Evolutionary conservation across 768 basidiomycete species (phyloP).

Genomic region (Pisolithus orientalis): DNA sequence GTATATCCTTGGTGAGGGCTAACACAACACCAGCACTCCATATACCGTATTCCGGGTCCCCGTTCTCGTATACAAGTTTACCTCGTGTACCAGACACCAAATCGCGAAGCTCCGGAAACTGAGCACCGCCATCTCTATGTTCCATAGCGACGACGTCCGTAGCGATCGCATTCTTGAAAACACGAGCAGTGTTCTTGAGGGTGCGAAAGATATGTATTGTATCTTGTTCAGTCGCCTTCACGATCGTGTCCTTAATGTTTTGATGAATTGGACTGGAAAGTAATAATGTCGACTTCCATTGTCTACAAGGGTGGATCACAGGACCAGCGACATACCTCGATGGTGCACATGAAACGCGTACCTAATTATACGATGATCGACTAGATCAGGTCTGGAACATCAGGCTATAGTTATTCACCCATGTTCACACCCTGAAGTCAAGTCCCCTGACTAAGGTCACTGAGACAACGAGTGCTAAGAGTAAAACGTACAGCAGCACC

Average conservation of each 20-base stretch:
- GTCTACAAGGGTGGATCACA: background rate
- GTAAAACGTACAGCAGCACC: conserved; percentile 62
- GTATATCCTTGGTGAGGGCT: conserved; percentile 78
- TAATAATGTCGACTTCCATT: background rate
- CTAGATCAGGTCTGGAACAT: background rate
- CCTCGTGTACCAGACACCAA: conserved; percentile 70
- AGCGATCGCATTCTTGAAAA: conserved; percentile 81
- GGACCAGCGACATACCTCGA: conserved; percentile 49
- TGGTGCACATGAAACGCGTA: conserved; percentile 90
- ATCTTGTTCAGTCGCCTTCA: conserved; percentile 75
- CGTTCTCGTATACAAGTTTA: conserved; percentile 69
- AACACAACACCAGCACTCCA: conserved; percentile 67
- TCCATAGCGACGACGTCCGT: conserved; percentile 83
- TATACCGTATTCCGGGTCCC: conserved; percentile 83
- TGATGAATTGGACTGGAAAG: conserved; percentile 71
- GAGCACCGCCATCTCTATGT: conserved; percentile 71
- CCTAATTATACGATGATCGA: conserved; percentile 24
- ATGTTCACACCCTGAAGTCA: conserved; percentile 72
- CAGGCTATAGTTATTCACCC: conserved; percentile 33
- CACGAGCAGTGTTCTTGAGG: conserved; percentile 75
- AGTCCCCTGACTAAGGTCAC: background rate
- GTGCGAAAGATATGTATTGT: conserved; percentile 90
- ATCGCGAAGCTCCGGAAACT: conserved; percentile 80
- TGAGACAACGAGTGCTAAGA: background rate
- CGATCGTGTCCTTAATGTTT: conserved; percentile 86